phyloP scores from a whole-genome alignment of 2,329 filamentous ascomycete species.

The Lomentospora prolificans region DNA sequence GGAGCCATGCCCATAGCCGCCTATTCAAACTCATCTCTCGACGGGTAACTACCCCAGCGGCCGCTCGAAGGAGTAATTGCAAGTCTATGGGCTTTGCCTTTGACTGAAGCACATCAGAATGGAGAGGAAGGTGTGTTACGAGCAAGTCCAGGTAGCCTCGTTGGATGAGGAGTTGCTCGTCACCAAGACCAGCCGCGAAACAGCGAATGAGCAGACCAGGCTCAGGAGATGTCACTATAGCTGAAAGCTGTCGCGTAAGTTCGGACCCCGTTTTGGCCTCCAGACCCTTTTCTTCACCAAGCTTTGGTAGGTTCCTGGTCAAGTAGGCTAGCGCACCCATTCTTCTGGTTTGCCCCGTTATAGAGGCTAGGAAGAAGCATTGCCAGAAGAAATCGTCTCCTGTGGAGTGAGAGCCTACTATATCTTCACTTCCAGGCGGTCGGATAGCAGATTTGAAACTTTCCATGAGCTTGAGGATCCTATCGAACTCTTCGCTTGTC shows the following conservation, averaged over 20 bases:
- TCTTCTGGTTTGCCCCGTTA: conserved; percentile 77
- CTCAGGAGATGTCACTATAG: conserved; percentile 76
- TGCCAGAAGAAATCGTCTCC: conserved; percentile 95
- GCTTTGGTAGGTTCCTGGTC: conserved; percentile 61
- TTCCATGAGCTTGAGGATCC: conserved; percentile 69
- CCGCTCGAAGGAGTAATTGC: conserved; percentile 70
- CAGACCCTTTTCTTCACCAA: conserved; percentile 36
- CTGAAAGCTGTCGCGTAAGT: conserved; percentile 37
- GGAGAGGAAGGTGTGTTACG: conserved; percentile 79
- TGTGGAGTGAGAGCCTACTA: conserved; percentile 42
- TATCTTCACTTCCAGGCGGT: conserved; percentile 34
- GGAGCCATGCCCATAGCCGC: conserved; percentile 89
- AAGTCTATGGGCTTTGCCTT: conserved; percentile 66
- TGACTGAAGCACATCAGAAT: conserved; percentile 70
- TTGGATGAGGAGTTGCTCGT: conserved; percentile 85
- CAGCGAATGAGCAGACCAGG: conserved; percentile 83
- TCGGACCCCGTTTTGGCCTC: conserved; percentile 24
- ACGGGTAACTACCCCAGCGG: conserved; percentile 76
- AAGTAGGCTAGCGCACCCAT: conserved; percentile 84
- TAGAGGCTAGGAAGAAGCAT: conserved; percentile 86
- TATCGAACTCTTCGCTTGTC: conserved; percentile 92
- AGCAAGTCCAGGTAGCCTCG: conserved; percentile 88
- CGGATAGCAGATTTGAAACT: conserved; percentile 63
- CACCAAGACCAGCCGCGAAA: conserved; percentile 80
- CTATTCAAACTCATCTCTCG: conserved; percentile 96